A percentile compares a stretch with the other conserved stretches of the same genome.
These are phyloP conservation scores for Saitozyma sp. DNA, from an alignment of 768 basidiomycete genomes.

Conservation along the genomic window DNA sequence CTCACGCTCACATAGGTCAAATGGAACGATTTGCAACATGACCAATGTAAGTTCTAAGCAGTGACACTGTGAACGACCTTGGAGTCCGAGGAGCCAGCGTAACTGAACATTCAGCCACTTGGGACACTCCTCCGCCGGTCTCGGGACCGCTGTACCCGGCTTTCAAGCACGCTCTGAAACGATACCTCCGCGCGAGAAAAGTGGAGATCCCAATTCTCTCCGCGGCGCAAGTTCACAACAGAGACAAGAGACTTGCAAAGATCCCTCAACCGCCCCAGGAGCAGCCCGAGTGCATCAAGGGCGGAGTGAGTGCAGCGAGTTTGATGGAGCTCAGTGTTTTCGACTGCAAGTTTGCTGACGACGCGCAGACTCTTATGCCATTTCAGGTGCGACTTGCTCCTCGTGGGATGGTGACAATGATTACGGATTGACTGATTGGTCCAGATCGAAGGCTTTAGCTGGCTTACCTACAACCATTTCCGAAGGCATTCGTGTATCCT, in stretches of 20 bases:
- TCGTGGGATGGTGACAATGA: not conserved
- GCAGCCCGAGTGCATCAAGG: conserved; percentile 63
- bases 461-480: conserved; percentile 50
- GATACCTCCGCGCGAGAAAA: conserved; percentile 64
- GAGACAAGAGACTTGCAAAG: conserved; percentile 44
- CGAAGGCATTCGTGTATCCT: conserved; percentile 56
- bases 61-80: not conserved
- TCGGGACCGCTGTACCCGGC: conserved; percentile 63
- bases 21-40: conserved; percentile 91
- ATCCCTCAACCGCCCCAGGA: conserved; percentile 56
- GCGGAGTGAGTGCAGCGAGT: conserved; percentile 43
- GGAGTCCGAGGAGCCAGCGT: not conserved
- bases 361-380: conserved; percentile 63
- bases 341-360: conserved; percentile 1
- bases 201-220: conserved; percentile 64
- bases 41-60: conserved; percentile 66
- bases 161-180: conserved; percentile 67
- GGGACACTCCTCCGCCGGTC: conserved; percentile 79
- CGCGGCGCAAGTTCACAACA: conserved; percentile 28
- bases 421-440: conserved; percentile 4
- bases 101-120: conserved; percentile 64
- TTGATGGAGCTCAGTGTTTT: not conserved
- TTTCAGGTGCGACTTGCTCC: conserved; percentile 66
- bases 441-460: conserved; percentile 53
- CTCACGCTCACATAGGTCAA: conserved; percentile 61